phyloP scores from a whole-genome alignment of 352 stramenopile species.

The Phytophthora europaea region DNA sequence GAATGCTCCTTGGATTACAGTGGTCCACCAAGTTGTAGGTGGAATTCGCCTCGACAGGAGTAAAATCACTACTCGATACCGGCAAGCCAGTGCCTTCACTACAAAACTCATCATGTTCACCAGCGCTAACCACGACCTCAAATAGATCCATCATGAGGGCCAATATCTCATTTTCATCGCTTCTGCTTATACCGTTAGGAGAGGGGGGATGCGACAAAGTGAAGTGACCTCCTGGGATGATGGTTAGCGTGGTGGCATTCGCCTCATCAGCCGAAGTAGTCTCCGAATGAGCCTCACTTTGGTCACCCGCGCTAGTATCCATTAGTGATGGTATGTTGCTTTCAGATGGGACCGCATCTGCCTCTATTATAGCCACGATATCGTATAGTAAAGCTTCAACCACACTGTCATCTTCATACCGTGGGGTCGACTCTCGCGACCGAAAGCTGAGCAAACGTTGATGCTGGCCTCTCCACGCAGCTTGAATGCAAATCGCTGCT shows the following conservation, averaged over 20 bases:
- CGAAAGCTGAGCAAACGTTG: conserved; percentile 5
- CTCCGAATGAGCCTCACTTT: not conserved
- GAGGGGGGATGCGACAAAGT: no score
- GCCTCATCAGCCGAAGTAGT: not conserved
- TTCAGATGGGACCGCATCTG: not conserved
- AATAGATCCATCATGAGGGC: conserved; percentile 6
- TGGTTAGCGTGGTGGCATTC: not conserved
- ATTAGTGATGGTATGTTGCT: not conserved
- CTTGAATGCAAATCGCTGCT: conserved; percentile 60
- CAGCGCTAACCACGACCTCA: not conserved
- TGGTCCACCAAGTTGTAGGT: not conserved
- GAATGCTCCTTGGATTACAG: not conserved
- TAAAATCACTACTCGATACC: not conserved
- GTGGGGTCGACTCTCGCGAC: not conserved
- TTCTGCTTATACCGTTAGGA: not conserved
- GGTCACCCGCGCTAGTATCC: not conserved
- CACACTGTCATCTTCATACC: conserved; percentile 18
- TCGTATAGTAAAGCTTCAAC: conserved; percentile 29
- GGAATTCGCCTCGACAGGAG: not conserved
- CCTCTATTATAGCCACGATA: conserved; percentile 25
- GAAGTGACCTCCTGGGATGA: not conserved
- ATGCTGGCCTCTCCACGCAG: conserved; percentile 45
- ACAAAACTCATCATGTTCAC: not conserved
- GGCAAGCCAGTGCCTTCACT: not conserved
- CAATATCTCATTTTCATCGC: not conserved